Evolutionary conservation across 306 rosid genomes (phyloP).

Genomic region (Morella rubra): DNA sequence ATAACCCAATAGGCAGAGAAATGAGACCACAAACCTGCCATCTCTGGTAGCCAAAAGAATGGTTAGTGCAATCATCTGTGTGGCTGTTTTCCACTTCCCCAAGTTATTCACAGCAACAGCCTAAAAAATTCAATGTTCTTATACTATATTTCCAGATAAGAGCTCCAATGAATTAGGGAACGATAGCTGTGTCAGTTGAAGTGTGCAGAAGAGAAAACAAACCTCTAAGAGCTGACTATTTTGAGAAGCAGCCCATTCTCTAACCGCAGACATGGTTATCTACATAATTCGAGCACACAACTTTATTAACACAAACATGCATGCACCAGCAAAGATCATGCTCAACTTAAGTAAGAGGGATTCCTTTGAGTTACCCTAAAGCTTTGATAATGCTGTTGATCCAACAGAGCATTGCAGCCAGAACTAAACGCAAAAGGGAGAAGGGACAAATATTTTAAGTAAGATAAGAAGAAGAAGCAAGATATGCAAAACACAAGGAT

Average conservation of each 20-base stretch:
- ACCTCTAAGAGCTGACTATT: slow-evolving; percentile 89
- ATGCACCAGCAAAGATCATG: neutral
- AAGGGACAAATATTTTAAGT: neutral
- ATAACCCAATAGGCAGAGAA: slow-evolving; percentile 13
- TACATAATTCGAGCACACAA: slow-evolving; percentile 27
- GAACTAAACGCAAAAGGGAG: neutral
- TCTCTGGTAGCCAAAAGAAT: slow-evolving; percentile 88
- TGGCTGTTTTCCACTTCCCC: slow-evolving; percentile 99
- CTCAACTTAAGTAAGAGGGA: slow-evolving; percentile 1
- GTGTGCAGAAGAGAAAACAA: slow-evolving; percentile 31
- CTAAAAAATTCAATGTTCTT: slow-evolving; percentile 36
- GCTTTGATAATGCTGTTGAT: neutral
- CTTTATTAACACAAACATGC: neutral
- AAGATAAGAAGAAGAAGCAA: neutral
- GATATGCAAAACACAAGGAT: neutral
- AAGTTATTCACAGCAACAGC: slow-evolving; percentile 98
- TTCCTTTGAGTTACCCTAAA: neutral
- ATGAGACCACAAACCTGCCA: slow-evolving; percentile 53
- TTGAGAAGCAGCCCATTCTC: slow-evolving; percentile 99
- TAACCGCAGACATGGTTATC: slow-evolving; percentile 99
- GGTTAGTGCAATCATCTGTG: slow-evolving; percentile 89
- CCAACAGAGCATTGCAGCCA: neutral
- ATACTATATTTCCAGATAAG: slow-evolving; percentile 6
- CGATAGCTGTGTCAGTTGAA: slow-evolving; percentile 18
- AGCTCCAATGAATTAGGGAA: neutral